Base-by-base conservation (phyloP, 1,284 basidiomycete species). In the Cyathus olla region DNA sequence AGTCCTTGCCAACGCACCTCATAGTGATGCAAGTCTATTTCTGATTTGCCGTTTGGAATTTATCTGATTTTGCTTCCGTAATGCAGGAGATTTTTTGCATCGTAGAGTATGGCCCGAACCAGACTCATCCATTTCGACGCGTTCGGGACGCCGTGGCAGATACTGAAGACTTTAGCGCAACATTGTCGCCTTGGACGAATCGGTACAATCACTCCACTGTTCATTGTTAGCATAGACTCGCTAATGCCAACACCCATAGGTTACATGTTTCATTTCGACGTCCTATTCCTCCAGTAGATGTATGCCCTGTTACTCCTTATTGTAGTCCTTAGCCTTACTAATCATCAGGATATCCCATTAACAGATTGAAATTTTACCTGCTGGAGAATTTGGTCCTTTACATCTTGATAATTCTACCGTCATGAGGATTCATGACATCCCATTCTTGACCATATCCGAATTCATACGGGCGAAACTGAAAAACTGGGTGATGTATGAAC, bases 401-500 rank as follows among this genome's bases (percentile, higher is more conserved):
- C 86, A 85, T 66, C 83, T 94, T 40, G 89, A 94, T 75, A 69
- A 78, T 46, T 81, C 83, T 28, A 93, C 88, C 2, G 86, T 89
- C 55, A 89, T 89, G 83, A 83, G 77, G 59, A 72, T 94, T 39
- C 87, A 89, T 61, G 84, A 85, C 26, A 77, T 94, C 6, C 93
- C 92, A 13, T 93, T 94, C 79, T 78, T 94, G 65, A 90, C 90
- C 24, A 81, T 92, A 60, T 92, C 92, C 46, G 92, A 94, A 73
- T 94, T 94, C 76, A 79, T 94, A 69, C 83, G 92, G 67, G 91
- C 91, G 46, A 94, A 93, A 80, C 80, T 94, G 59, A 93, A 91
- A 67, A 77, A 86, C 15, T 94, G 92, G 92, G 81, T 87, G 66
- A 90, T 91, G 92, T 91, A 80, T 72, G 90, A 76, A 57, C 51